A percentile compares a stretch with the other conserved stretches of the same genome.
These are phyloP conservation scores for Eucalyptus brandiana DNA, from an alignment of 345 rosid species.

Conservation along the genomic window DNA sequence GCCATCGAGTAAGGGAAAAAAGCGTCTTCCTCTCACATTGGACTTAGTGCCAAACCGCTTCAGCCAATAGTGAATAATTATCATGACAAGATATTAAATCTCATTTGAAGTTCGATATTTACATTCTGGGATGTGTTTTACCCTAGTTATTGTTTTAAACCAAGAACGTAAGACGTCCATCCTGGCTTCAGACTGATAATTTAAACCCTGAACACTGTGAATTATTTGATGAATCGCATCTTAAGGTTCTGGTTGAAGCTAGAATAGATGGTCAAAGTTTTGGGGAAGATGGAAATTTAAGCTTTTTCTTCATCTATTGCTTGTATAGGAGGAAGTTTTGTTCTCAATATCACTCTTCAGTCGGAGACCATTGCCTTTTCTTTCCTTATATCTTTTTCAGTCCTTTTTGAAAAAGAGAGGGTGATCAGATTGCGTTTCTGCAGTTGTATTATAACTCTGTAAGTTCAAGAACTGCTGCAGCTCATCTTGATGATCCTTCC, in stretches of 20 bases:
- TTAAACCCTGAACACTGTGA: neutral
- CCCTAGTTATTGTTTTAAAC: neutral
- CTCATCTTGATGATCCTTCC: conserved; percentile 20
- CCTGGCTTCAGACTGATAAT: neutral
- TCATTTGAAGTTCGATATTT: neutral
- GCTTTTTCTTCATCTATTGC: neutral
- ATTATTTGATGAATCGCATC: neutral
- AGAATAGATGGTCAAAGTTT: neutral
- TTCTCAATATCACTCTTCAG: neutral
- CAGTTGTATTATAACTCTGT: conserved; percentile 51
- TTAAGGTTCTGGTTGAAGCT: neutral
- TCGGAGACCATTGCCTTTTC: neutral
- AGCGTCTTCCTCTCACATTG: neutral
- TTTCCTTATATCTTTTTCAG: neutral
- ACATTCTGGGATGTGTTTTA: neutral
- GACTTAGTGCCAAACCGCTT: neutral
- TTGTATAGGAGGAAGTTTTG: neutral
- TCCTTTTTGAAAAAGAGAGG: neutral
- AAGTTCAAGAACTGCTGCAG: conserved; percentile 26
- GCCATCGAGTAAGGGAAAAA: neutral
- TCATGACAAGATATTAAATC: neutral
- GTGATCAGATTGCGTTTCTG: conserved; percentile 4
- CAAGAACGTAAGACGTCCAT: neutral
- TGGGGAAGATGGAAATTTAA: neutral
- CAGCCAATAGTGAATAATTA: neutral